These are phyloP conservation scores for Furcasterigmium sp. DNA, from an alignment of 2,329 filamentous ascomycete species.

Conservation along the genomic window DNA sequence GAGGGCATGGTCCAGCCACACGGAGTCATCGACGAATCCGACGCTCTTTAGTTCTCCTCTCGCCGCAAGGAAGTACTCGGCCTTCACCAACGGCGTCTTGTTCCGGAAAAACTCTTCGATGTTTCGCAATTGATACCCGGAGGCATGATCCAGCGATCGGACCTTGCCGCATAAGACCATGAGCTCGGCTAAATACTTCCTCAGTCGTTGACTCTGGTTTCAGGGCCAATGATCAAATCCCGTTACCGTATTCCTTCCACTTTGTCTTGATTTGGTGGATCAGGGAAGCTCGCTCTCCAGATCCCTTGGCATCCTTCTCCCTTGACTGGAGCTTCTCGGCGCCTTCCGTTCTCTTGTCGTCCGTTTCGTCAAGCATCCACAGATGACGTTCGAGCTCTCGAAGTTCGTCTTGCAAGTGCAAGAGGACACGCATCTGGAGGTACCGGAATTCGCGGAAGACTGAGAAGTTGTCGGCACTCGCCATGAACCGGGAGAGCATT, in stretches of 20 bases:
- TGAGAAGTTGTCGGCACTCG: not conserved
- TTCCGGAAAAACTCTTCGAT: not conserved
- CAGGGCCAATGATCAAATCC: too few relatives aligned
- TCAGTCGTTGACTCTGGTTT: too few relatives aligned
- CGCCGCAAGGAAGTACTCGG: not conserved
- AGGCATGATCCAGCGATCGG: not conserved
- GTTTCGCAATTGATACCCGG: not conserved
- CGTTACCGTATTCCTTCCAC: conserved; percentile 2
- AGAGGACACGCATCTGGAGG: not conserved
- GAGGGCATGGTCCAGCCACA: not conserved
- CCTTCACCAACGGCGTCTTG: not conserved
- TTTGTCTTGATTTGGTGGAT: not conserved
- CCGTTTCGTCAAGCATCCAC: not conserved
- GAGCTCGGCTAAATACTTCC: not conserved
- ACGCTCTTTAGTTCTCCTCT: not conserved
- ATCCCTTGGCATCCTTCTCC: not conserved
- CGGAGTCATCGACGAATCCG: not conserved
- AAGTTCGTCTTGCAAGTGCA: not conserved
- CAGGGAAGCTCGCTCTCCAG: not conserved
- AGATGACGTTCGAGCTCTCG: not conserved
- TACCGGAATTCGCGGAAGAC: conserved; percentile 1
- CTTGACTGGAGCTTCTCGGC: not conserved
- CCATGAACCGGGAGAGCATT: not conserved
- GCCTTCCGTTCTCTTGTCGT: not conserved
- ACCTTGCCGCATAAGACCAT: not conserved